Percentiles rank a stretch among this genome's conserved stretches.
Evolutionary conservation across 371 early-diverging fungal genomes (phyloP).

Genomic region (Synchytrium microbalum): DNA sequence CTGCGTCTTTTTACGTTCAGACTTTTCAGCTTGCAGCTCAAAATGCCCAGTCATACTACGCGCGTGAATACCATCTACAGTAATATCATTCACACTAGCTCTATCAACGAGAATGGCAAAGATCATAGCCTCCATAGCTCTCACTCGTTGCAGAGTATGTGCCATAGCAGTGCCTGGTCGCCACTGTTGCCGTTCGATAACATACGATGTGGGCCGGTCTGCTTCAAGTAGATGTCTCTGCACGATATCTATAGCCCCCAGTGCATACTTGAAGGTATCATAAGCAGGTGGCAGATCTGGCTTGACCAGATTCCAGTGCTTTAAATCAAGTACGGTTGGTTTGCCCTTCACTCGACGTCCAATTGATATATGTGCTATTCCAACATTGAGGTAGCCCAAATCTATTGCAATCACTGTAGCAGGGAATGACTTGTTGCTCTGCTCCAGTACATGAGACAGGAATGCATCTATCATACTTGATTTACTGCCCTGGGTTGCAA

Average conservation of each 20-base stretch:
- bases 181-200: background rate
- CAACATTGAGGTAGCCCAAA: background rate
- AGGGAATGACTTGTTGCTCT: background rate
- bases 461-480: background rate
- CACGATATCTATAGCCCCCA: background rate
- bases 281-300: background rate
- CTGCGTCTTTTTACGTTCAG: background rate
- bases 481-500: background rate
- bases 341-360: background rate
- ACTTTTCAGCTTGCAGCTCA: background rate
- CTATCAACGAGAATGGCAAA: background rate
- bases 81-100: background rate
- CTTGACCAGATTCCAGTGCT: background rate
- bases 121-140: background rate
- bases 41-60: background rate
- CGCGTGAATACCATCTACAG: background rate
- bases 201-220: background rate
- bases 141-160: background rate
- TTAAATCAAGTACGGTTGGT: background rate
- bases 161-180: background rate
- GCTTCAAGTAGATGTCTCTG: background rate
- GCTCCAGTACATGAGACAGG: background rate
- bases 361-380: background rate
- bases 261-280: background rate
- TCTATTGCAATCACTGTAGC: background rate